Conservation (phyloP, 306 rosid genomes). For the Cicer chorassanicum region DNA sequence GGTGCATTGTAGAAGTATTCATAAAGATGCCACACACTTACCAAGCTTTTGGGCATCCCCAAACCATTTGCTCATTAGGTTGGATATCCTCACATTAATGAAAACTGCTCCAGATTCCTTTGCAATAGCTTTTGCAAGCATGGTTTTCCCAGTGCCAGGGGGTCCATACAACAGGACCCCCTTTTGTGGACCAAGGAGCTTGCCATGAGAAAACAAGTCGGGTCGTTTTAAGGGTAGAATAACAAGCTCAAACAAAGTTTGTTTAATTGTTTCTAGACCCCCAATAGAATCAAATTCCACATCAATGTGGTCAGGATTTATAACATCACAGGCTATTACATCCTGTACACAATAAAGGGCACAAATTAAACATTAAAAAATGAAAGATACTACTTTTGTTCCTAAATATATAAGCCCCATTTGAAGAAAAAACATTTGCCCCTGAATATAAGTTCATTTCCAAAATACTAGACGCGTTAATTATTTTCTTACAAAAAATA, state of each 20-base stretch:
- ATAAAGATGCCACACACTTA: constrained; percentile 50
- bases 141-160: constrained; percentile 98
- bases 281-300: constrained; percentile 91
- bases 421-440: too few relatives aligned
- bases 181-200: constrained; percentile 94
- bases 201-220: constrained; percentile 77
- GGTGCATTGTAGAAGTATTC: neutral
- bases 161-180: constrained; percentile 95
- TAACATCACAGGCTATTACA: constrained; percentile 95
- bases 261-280: constrained; percentile 80
- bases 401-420: too few relatives aligned
- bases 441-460: too few relatives aligned
- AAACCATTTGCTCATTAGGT: constrained; percentile 99
- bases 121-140: constrained; percentile 99
- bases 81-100: constrained; percentile 88
- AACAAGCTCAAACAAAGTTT: constrained; percentile 85
- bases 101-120: constrained; percentile 97
- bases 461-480: too few relatives aligned
- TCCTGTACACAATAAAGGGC: constrained; percentile 62
- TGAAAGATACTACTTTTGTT: neutral
- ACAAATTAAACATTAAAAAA: neutral
- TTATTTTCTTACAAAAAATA: too few relatives aligned
- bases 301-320: constrained; percentile 91
- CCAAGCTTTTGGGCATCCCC: constrained; percentile 99
- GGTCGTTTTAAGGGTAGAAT: constrained; percentile 90